Conservation (phyloP, 176 grass and related monocot genomes). For the Cymbopogon citratus region DNA sequence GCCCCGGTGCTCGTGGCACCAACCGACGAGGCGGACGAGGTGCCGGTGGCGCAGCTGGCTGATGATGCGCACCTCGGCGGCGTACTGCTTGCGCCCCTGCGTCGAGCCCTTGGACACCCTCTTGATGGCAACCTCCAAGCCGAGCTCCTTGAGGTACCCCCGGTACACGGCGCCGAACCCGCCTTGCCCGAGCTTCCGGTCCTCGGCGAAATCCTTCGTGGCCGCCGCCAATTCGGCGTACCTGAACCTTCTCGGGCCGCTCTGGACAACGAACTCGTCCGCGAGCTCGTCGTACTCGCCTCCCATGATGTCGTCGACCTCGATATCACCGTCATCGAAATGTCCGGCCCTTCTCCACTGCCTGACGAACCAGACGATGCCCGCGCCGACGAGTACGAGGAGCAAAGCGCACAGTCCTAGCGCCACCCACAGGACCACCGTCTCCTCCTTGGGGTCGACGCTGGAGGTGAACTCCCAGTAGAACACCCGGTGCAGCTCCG, state of each 20-base stretch:
- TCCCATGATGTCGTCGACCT: slow-evolving; percentile 26
- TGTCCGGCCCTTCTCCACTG: slow-evolving; percentile 41
- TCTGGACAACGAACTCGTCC: slow-evolving; percentile 51
- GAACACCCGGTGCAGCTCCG: slow-evolving; percentile 64
- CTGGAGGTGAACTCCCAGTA: slow-evolving; percentile 80
- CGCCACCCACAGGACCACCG: slow-evolving; percentile 31
- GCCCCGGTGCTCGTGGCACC: slow-evolving; percentile 74
- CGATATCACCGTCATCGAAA: slow-evolving; percentile 10
- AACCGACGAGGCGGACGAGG: slow-evolving; percentile 70
- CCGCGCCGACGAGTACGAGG: slow-evolving; percentile 30
- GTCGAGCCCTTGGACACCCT: slow-evolving; percentile 57
- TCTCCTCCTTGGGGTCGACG: slow-evolving; percentile 36
- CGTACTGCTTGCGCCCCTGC: slow-evolving; percentile 68
- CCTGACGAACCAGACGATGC: slow-evolving; percentile 47
- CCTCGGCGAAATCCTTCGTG: slow-evolving; percentile 60
- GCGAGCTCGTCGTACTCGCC: slow-evolving; percentile 49
- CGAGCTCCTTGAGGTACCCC: slow-evolving; percentile 47
- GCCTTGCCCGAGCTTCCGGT: slow-evolving; percentile 72
- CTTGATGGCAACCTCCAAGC: slow-evolving; percentile 72
- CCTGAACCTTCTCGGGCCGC: slow-evolving; percentile 45
- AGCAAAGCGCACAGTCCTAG: slow-evolving; percentile 27
- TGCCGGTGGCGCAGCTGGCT: slow-evolving; percentile 73
- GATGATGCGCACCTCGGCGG: slow-evolving; percentile 78
- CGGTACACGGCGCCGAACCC: slow-evolving; percentile 75
- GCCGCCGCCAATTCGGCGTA: slow-evolving; percentile 54